A percentile compares a stretch with the other conserved stretches of the same genome.
These are phyloP conservation scores for Cinnamomum chago DNA, from an alignment of 164 flowering plant species.

Conservation along the genomic window DNA sequence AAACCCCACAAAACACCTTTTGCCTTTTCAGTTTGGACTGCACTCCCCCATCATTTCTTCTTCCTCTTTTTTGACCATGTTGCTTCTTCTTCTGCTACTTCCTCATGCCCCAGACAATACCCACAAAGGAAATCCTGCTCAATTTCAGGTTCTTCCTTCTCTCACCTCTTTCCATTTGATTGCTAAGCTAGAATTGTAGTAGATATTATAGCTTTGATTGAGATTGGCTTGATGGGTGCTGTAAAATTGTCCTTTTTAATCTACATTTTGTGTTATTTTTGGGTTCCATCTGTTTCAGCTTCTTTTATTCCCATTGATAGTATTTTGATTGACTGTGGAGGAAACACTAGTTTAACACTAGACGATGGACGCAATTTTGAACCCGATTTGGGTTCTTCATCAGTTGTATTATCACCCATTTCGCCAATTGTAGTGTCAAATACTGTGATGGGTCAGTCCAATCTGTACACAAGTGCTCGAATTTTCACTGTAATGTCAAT, in stretches of 20 bases:
- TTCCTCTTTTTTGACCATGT: background rate
- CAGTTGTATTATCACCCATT: conserved; percentile 23
- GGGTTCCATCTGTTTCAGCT: conserved; percentile 10
- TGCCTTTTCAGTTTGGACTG: conserved; percentile 6
- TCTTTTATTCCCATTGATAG: conserved; percentile 30
- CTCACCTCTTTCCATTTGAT: background rate
- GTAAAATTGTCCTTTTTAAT: conserved; percentile 3
- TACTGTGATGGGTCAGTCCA: background rate
- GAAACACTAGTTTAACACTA: conserved; percentile 13
- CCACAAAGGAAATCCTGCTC: conserved; percentile 4
- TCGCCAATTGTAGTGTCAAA: conserved; percentile 25
- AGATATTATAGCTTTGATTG: conserved; percentile 1
- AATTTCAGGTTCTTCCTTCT: conserved; percentile 1
- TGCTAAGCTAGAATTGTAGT: background rate
- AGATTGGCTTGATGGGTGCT: conserved; percentile 18
- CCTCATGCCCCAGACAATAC: background rate
- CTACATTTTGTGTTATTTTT: conserved; percentile 8
- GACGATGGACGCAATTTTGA: conserved; percentile 23
- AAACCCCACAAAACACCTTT: conserved; percentile 5
- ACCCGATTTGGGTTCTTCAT: conserved; percentile 27
- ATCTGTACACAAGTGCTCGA: conserved; percentile 31
- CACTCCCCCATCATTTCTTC: background rate
- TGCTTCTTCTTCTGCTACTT: background rate
- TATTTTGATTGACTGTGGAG: conserved; percentile 38
- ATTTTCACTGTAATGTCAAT: conserved; percentile 27